A percentile compares a stretch with the other conserved stretches of the same genome.
phyloP scores from a whole-genome alignment of 2,329 filamentous ascomycete species.

The Cladosporium velox region DNA sequence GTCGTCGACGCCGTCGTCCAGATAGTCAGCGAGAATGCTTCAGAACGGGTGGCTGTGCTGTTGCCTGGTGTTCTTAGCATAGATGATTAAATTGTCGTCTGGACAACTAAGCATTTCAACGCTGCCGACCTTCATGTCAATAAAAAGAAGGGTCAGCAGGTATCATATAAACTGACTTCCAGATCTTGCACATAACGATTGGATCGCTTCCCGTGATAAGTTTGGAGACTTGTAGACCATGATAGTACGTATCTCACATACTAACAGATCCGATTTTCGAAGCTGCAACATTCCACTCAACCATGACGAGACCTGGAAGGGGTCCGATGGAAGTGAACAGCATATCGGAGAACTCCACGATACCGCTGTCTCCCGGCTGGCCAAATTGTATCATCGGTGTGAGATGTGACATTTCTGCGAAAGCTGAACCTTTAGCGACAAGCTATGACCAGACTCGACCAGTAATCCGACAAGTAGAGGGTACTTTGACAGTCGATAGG shows the following conservation, averaged over 20 bases:
- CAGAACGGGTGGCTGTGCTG: neutral
- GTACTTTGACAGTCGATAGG: too few relatives aligned
- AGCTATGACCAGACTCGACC: too few relatives aligned
- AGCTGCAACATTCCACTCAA: conserved; percentile 68
- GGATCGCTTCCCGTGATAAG: too few relatives aligned
- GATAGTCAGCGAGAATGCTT: neutral
- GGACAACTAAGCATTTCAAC: neutral
- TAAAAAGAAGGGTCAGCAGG: too few relatives aligned
- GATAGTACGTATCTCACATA: neutral
- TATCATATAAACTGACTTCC: too few relatives aligned
- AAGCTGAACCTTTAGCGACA: too few relatives aligned
- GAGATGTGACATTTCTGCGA: too few relatives aligned
- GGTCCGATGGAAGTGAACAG: neutral
- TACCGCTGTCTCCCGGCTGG: conserved; percentile 22
- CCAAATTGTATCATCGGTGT: too few relatives aligned
- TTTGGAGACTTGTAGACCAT: too few relatives aligned
- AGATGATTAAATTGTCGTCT: neutral
- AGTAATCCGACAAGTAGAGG: too few relatives aligned
- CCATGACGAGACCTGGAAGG: conserved; percentile 65
- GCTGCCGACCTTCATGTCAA: neutral
- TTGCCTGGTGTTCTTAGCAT: neutral
- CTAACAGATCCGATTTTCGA: conserved; percentile 36
- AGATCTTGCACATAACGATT: too few relatives aligned
- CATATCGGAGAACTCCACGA: conserved; percentile 71
- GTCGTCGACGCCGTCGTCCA: neutral